Conservation (phyloP, 495 filamentous ascomycete species). For the Hyaloscypha finlandica region DNA sequence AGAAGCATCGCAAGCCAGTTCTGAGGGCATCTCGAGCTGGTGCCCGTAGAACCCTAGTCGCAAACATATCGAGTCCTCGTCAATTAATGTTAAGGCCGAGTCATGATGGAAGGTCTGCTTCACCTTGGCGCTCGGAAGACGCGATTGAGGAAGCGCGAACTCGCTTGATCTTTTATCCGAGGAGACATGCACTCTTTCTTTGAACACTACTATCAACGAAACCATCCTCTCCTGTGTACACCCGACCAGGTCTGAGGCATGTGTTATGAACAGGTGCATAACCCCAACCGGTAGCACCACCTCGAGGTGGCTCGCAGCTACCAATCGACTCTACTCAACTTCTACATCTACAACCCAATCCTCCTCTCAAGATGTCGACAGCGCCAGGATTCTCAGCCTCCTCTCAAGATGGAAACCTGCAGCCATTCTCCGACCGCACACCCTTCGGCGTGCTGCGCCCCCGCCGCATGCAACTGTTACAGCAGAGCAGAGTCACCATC, state of each 20-base stretch:
- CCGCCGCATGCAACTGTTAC: not conserved
- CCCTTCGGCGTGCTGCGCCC: not conserved
- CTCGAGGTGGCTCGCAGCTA: constrained; percentile 1
- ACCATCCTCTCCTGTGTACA: not conserved
- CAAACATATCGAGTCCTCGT: constrained; percentile 18
- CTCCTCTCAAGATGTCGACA: not conserved
- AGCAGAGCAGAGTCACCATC: not conserved
- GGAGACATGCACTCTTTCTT: not conserved
- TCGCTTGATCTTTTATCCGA: not conserved
- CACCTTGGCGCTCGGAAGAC: not conserved
- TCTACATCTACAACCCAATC: not conserved
- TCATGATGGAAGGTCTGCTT: not conserved
- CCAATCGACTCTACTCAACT: not conserved
- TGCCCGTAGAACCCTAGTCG: constrained; percentile 19
- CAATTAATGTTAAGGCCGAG: not conserved
- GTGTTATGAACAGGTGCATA: constrained; percentile 28
- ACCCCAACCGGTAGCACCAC: constrained; percentile 21
- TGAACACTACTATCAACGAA: constrained; percentile 5
- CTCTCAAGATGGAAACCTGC: not conserved
- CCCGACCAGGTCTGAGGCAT: constrained; percentile 4
- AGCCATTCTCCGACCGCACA: not conserved
- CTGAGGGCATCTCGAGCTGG: constrained; percentile 23
- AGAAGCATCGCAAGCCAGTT: constrained; percentile 11
- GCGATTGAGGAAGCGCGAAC: constrained; percentile 8
- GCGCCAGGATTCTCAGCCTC: not conserved